Conservation (phyloP, 768 basidiomycete genomes). For the Rhizopogon vesiculosus region DNA sequence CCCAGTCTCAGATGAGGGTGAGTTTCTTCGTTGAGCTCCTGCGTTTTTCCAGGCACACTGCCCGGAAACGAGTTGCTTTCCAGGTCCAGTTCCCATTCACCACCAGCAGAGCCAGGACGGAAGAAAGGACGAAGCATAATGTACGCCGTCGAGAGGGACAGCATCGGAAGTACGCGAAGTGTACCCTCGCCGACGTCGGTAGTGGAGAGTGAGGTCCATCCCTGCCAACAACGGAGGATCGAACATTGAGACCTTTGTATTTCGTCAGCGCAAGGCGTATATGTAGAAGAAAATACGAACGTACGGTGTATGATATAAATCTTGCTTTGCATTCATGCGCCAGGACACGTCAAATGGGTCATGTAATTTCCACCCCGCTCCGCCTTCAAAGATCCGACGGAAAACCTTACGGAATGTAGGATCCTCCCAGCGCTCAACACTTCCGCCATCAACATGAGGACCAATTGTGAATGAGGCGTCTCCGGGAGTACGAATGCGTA, state of each 20-base stretch:
- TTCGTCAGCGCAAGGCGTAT: conserved; percentile 5
- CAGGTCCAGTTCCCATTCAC: conserved; percentile 55
- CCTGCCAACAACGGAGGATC: conserved; percentile 55
- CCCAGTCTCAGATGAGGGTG: conserved; percentile 62
- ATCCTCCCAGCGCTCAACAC: conserved; percentile 56
- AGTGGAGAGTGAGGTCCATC: conserved; percentile 47
- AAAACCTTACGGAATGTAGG: conserved; percentile 36
- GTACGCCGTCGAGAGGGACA: conserved; percentile 54
- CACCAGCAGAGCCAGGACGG: conserved; percentile 28
- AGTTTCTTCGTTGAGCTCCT: conserved; percentile 48
- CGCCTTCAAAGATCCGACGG: conserved; percentile 38
- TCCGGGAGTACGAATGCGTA: conserved; percentile 70
- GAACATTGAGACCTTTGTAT: conserved; percentile 44
- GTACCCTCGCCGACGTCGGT: conserved; percentile 62
- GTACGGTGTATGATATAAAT: conserved; percentile 58
- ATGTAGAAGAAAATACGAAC: conserved; percentile 17
- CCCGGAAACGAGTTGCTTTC: conserved; percentile 51
- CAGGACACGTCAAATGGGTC: conserved; percentile 46
- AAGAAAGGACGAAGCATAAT: conserved; percentile 66
- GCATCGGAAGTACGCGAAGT: conserved; percentile 54
- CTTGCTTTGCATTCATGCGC: conserved; percentile 47
- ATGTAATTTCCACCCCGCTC: conserved; percentile 39
- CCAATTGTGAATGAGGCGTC: conserved; percentile 64
- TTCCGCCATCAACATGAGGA: conserved; percentile 53
- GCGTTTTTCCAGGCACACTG: conserved; percentile 45